Evolutionary conservation across 1,284 basidiomycete genomes (phyloP), one percentile per base, ranked within the genome.

Genomic region (Lentinus polychrous): DNA sequence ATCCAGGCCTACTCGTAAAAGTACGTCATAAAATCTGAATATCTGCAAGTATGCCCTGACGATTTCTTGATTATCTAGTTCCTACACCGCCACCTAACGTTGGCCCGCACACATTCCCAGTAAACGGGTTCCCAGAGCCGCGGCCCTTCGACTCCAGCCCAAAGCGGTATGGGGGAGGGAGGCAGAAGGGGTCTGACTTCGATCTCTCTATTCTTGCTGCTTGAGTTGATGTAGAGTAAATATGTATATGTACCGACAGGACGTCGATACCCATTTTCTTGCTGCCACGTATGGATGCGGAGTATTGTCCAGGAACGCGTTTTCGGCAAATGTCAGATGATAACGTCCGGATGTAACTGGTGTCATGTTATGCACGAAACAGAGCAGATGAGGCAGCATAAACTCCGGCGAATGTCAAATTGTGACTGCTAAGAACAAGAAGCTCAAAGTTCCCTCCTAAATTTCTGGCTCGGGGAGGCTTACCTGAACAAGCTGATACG

Each of bases 81-180:
- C 83, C 85, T 34, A 79, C 84, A 3, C 88, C 87, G 31, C 86
- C 87, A 20, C 78, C 85, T 1, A 78, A 73, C 49, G 76, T 75
- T 41, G 86, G 86, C 14, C 60, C 72, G 22, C 83, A 88, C 58
- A 79, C 72, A 17, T 91, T 89, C 59, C 84, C 85, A 11, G 75
- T 79, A 14, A 67, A 70, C 17, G 84, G 81, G 44, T 89, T 91
- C 62, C 88, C 87, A 11, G 79, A 81, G 12, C 87, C 87, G n/a
- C 77, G 86, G 39, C 69, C 71, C 24, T 90, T 88, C 62, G 62
- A 62, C 33, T 60, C 64, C 14, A 67, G 60, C 31, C 54, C 62
- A 22, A 83, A 72, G 57, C 70, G 69, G 37, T 91, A 91, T 60
- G 65, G 64, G 12, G 81, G 80, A 61, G 85, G 85, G 24, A 76